These are phyloP conservation scores for Citrus unshiu DNA, from an alignment of 345 rosid species.

Conservation along the genomic window DNA sequence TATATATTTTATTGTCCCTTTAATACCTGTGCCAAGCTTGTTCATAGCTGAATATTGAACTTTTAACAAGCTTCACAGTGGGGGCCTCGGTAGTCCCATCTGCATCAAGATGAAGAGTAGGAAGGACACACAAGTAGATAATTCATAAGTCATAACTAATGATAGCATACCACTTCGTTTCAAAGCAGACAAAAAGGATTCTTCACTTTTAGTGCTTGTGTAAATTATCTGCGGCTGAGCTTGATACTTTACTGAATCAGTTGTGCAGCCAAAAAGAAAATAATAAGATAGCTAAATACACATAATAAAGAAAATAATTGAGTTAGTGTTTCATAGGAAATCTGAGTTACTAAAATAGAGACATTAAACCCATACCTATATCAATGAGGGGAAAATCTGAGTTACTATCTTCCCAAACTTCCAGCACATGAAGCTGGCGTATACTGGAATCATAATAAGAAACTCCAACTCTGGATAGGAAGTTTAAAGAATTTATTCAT, in stretches of 20 bases:
- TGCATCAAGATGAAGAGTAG: constrained; percentile 36
- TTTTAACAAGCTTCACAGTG: constrained; percentile 70
- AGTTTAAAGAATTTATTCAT: neutral
- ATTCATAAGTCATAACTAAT: constrained; percentile 10
- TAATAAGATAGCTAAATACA: constrained; percentile 5
- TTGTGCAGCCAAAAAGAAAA: constrained; percentile 13
- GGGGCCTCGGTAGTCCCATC: constrained; percentile 64
- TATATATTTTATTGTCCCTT: constrained; percentile 2
- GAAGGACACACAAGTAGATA: constrained; percentile 17
- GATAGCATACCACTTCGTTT: constrained; percentile 62
- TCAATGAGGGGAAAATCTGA: constrained; percentile 70
- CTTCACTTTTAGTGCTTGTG: constrained; percentile 94
- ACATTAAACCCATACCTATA: constrained; percentile 46
- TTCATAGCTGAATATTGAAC: constrained; percentile 94
- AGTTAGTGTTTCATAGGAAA: neutral
- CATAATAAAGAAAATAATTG: neutral
- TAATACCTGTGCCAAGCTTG: constrained; percentile 98
- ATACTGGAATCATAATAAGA: constrained; percentile 78
- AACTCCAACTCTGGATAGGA: constrained; percentile 62
- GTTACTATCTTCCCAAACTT: constrained; percentile 88
- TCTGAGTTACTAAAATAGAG: constrained; percentile 7
- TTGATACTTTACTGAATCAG: constrained; percentile 74
- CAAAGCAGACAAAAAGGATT: constrained; percentile 74
- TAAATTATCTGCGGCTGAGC: constrained; percentile 72
- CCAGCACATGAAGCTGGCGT: constrained; percentile 89